These are phyloP conservation scores for Paraphaeosphaeria sporulosa DNA, from an alignment of 2,329 filamentous ascomycete genomes.

Conservation along the genomic window DNA sequence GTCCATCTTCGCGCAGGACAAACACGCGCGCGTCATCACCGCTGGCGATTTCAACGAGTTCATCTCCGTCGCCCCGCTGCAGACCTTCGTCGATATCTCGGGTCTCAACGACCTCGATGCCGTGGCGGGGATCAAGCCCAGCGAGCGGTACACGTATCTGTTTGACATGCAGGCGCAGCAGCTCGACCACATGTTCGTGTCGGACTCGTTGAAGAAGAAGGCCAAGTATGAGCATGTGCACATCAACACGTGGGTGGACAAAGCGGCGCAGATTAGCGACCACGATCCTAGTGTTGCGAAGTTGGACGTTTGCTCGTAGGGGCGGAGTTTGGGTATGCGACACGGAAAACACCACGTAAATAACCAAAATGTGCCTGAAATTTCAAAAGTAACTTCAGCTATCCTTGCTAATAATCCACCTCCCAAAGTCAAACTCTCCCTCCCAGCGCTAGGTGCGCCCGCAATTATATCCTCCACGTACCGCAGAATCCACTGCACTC, in stretches of 20 bases:
- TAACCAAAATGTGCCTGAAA: too few relatives aligned
- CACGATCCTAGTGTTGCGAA: conserved; percentile 73
- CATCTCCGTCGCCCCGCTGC: conserved; percentile 66
- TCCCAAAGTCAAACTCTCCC: too few relatives aligned
- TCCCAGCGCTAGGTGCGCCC: too few relatives aligned
- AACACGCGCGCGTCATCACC: conserved; percentile 64
- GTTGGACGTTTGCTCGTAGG: conserved; percentile 65
- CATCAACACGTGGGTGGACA: conserved; percentile 72
- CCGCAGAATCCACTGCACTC: too few relatives aligned
- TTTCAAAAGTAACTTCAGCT: too few relatives aligned
- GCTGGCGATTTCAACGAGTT: conserved; percentile 80
- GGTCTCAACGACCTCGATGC: conserved; percentile 69
- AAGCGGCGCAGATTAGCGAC: conserved; percentile 66
- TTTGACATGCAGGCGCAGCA: conserved; percentile 75
- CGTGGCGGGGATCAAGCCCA: conserved; percentile 58
- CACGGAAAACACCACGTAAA: background rate
- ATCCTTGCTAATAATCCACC: too few relatives aligned
- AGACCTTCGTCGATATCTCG: conserved; percentile 61
- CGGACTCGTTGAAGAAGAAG: conserved; percentile 56
- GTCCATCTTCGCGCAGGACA: conserved; percentile 64
- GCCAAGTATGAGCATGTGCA: conserved; percentile 71
- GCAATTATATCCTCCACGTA: too few relatives aligned
- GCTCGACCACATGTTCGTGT: conserved; percentile 75
- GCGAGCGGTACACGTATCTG: conserved; percentile 74
- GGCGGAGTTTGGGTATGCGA: background rate